Conservation (phyloP, 202 grass and related monocot species). For the Musa balbisiana region DNA sequence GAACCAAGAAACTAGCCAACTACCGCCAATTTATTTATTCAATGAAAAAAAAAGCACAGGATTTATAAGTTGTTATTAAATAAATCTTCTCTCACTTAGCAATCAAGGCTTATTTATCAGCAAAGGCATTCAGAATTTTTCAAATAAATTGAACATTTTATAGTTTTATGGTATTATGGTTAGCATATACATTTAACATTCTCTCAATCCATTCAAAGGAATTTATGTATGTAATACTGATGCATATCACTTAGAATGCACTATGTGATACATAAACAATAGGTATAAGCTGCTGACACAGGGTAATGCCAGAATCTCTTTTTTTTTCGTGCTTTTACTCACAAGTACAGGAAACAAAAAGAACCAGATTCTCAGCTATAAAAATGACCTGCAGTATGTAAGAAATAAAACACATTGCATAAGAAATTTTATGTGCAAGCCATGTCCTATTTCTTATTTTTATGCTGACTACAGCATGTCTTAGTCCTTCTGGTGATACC, state of each 20-base stretch:
- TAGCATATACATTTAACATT: background rate
- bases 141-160: background rate
- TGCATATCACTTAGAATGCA: background rate
- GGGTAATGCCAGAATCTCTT: too few species aligned
- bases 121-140: background rate
- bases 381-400: background rate
- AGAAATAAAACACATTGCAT: background rate
- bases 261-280: too few species aligned
- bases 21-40: background rate
- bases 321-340: background rate
- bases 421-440: background rate
- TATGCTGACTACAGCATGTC: background rate
- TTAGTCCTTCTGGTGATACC: background rate
- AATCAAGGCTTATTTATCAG: background rate
- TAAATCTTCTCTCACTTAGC: background rate
- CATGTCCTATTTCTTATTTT: background rate
- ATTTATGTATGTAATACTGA: background rate
- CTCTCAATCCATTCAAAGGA: background rate
- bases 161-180: background rate
- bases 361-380: background rate
- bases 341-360: background rate
- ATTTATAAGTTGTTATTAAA: background rate
- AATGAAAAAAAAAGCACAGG: background rate
- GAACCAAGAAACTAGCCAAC: background rate
- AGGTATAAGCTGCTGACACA: too few species aligned